A percentile compares a stretch with the other conserved stretches of the same genome.
phyloP scores from a whole-genome alignment of 129 eudicot species.

The Erigeron canadensis region DNA sequence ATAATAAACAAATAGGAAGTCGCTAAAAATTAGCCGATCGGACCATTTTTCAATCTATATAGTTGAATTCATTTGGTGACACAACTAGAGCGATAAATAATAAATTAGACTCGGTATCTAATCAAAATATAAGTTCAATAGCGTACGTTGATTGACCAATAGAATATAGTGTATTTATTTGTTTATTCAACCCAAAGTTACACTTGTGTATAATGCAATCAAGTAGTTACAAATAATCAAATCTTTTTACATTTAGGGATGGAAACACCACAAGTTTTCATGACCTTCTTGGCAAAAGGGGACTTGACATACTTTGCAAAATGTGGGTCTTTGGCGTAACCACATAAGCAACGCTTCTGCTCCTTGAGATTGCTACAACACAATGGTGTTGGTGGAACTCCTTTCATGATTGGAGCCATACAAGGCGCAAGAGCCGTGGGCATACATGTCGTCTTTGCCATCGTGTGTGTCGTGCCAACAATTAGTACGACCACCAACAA shows the following conservation, averaged over 20 bases:
- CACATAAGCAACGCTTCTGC: conserved; percentile 59
- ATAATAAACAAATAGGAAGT: too few relatives aligned
- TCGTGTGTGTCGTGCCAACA: not conserved
- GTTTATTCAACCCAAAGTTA: not conserved
- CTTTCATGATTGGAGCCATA: conserved; percentile 22
- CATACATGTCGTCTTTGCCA: conserved; percentile 36
- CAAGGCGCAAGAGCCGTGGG: conserved; percentile 43
- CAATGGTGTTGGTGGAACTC: conserved; percentile 28
- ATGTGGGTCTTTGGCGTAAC: conserved; percentile 44
- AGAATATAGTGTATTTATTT: not conserved
- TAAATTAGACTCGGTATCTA: too few relatives aligned
- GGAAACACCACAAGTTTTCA: conserved; percentile 30
- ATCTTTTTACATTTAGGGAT: conserved; percentile 31
- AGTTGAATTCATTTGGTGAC: too few relatives aligned
- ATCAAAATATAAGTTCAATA: too few relatives aligned
- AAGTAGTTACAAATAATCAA: not conserved
- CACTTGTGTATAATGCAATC: not conserved
- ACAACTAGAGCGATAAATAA: too few relatives aligned
- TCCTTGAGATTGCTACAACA: conserved; percentile 58
- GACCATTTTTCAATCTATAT: too few relatives aligned
- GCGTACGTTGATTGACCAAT: not conserved
- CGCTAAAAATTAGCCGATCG: too few relatives aligned
- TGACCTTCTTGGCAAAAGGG: conserved; percentile 44
- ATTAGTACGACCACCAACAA: conserved; percentile 3
- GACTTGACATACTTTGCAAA: conserved; percentile 39